These are phyloP conservation scores for Artemisia annua DNA, from an alignment of 129 eudicot species.

Conservation along the genomic window DNA sequence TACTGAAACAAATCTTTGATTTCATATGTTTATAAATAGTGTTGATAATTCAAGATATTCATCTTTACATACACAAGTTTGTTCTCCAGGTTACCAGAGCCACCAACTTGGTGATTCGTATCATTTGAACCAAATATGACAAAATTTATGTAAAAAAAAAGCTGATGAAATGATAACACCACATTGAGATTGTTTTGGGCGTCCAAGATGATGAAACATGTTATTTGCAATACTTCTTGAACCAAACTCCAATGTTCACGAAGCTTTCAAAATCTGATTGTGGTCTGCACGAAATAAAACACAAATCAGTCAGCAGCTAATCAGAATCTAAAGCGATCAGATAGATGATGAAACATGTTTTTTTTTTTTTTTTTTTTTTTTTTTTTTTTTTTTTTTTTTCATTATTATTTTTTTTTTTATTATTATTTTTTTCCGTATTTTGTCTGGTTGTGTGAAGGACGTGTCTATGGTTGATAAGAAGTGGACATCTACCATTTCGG, in stretches of 20 bases:
- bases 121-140: not conserved
- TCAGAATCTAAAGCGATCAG: too few relatives aligned
- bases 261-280: slow-evolving; percentile 97
- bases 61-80: not conserved
- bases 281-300: slow-evolving; percentile 60
- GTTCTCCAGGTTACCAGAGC: not conserved
- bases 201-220: slow-evolving; percentile 6
- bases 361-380: too few relatives aligned
- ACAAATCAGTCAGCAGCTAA: not conserved
- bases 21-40: too few relatives aligned
- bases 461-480: too few relatives aligned
- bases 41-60: too few relatives aligned
- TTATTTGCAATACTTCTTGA: slow-evolving; percentile 76
- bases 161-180: not conserved
- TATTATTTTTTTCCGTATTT: too few relatives aligned
- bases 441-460: too few relatives aligned
- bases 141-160: not conserved
- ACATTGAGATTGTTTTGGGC: not conserved
- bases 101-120: not conserved
- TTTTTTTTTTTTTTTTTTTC: too few relatives aligned
- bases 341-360: too few relatives aligned
- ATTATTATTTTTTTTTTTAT: too few relatives aligned
- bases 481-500: too few relatives aligned
- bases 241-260: slow-evolving; percentile 90
- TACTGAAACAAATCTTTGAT: too few relatives aligned